Evolutionary conservation across 768 basidiomycete genomes (phyloP).

Genomic region (Pleurotus tuber-regium): DNA sequence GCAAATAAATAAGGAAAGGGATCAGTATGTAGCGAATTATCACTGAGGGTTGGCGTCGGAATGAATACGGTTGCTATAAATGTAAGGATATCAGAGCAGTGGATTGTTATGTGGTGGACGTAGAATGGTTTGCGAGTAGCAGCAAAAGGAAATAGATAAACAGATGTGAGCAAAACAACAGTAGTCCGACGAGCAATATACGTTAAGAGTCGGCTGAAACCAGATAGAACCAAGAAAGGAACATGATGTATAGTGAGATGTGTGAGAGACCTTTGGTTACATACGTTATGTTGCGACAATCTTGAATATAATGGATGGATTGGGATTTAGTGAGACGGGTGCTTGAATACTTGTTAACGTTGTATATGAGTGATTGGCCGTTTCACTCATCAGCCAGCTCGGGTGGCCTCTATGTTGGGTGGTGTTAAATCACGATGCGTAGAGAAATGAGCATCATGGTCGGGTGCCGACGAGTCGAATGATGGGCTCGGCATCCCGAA

Average conservation of each 20-base stretch:
- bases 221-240: constrained; percentile 27
- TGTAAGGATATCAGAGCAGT: constrained; percentile 8
- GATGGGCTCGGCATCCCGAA: constrained; percentile 5
- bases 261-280: constrained; percentile 16
- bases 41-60: neutral
- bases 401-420: neutral
- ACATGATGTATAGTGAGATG: constrained; percentile 38
- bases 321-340: constrained; percentile 33
- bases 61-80: constrained; percentile 5
- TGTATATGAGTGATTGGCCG: constrained; percentile 22
- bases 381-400: constrained; percentile 21
- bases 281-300: constrained; percentile 18
- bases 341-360: constrained; percentile 30
- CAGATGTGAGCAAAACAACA: constrained; percentile 9
- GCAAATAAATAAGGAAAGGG: constrained; percentile 4
- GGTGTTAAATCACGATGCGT: too few relatives aligned
- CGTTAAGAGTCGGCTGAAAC: constrained; percentile 17
- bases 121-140: constrained; percentile 20
- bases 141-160: constrained; percentile 3
- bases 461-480: constrained; percentile 4
- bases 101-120: constrained; percentile 24
- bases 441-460: neutral
- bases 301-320: constrained; percentile 25
- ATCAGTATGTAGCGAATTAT: constrained; percentile 7
- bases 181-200: constrained; percentile 8